Conservation (phyloP, 2,329 filamentous ascomycete species). For the Pseudocercospora eumusae region DNA sequence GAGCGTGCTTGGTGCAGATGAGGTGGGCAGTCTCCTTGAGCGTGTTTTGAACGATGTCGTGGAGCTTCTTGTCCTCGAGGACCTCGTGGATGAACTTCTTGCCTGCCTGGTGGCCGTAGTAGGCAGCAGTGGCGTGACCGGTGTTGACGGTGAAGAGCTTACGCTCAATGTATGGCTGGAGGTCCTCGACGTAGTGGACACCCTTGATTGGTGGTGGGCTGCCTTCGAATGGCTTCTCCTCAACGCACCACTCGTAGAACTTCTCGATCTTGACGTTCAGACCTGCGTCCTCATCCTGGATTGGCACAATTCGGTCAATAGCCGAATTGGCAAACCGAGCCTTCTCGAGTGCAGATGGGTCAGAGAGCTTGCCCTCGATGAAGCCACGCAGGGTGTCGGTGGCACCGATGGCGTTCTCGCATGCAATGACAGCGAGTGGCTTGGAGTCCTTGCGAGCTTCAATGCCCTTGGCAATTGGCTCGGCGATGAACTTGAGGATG, state of each 20-base stretch:
- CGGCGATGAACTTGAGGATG: conserved; percentile 93
- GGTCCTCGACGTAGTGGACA: conserved; percentile 88
- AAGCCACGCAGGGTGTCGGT: conserved; percentile 82
- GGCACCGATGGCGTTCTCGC: conserved; percentile 95
- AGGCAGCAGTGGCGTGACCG: conserved; percentile 90
- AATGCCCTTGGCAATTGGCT: conserved; percentile 92
- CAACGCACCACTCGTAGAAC: conserved; percentile 99
- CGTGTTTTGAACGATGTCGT: conserved; percentile 74
- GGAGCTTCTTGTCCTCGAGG: conserved; percentile 76
- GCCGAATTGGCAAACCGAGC: conserved; percentile 95
- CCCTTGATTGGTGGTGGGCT: conserved; percentile 72
- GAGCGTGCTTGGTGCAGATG: conserved; percentile 78
- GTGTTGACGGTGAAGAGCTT: conserved; percentile 99
- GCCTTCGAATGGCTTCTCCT: conserved; percentile 78
- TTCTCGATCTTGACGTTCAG: conserved; percentile 95
- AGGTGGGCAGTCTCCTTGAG: conserved; percentile 83
- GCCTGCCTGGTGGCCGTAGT: conserved; percentile 85
- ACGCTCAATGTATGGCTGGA: conserved; percentile 95
- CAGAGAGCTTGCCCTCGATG: conserved; percentile 70
- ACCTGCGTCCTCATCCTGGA: conserved; percentile 76
- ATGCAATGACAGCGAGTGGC: conserved; percentile 89
- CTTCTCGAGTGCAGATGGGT: conserved; percentile 67
- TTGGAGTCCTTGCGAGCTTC: conserved; percentile 66
- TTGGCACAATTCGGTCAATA: conserved; percentile 96
- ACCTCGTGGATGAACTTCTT: conserved; percentile 90